These are phyloP conservation scores for Poterioochromonas sp. DNA, from an alignment of 352 stramenopile genomes.

Conservation along the genomic window DNA sequence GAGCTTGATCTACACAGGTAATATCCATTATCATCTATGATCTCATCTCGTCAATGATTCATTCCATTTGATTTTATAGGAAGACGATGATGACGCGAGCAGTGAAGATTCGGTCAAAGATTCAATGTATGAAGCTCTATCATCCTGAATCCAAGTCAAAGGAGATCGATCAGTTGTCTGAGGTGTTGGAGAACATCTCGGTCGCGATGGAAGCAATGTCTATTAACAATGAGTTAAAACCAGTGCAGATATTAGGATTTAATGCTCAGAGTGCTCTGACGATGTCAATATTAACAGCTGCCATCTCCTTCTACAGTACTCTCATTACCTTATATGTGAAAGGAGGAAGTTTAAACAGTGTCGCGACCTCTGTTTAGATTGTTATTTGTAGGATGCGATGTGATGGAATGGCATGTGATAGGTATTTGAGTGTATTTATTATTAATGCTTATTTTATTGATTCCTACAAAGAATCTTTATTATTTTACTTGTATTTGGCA, in stretches of 20 bases:
- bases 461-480: too few species aligned
- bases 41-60: background rate
- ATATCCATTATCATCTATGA: background rate
- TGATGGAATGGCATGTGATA: too few species aligned
- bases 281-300: background rate
- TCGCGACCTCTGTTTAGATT: too few species aligned
- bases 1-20: background rate
- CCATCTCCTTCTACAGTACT: background rate
- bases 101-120: background rate
- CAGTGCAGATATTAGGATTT: background rate
- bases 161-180: too few species aligned
- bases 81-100: background rate
- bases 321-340: constrained; percentile 1
- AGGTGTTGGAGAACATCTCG: background rate
- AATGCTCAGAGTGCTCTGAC: background rate
- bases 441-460: too few species aligned
- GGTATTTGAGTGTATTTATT: too few species aligned
- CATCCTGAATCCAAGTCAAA: too few species aligned
- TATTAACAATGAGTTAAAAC: constrained; percentile 14
- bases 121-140: too few species aligned
- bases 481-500: too few species aligned
- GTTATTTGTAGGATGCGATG: too few species aligned
- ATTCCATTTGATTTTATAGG: background rate
- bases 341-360: too few species aligned
- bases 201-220: background rate